Evolutionary conservation across 176 grass and related monocot species (phyloP).

Genomic region (Pharus latifolius): DNA sequence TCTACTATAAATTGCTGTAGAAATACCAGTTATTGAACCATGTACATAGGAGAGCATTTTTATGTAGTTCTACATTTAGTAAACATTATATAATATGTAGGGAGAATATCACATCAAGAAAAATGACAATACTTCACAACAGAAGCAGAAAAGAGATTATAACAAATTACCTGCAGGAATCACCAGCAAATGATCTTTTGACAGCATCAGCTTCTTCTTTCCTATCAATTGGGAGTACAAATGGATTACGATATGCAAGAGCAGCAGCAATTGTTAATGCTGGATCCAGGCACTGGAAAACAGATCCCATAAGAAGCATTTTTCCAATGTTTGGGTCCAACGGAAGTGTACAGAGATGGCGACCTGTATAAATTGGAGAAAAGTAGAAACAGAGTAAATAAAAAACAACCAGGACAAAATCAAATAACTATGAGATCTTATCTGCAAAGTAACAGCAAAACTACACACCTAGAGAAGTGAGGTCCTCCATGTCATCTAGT

Average conservation of each 20-base stretch:
- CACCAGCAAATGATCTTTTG: slow-evolving; percentile 84
- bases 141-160: slow-evolving; percentile 15
- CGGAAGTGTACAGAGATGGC: slow-evolving; percentile 76
- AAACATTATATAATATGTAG: no score
- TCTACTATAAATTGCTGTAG: neutral
- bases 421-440: neutral
- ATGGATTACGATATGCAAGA: slow-evolving; percentile 77
- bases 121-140: no score
- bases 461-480: slow-evolving; percentile 73
- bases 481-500: slow-evolving; percentile 77
- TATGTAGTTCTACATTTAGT: neutral
- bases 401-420: neutral
- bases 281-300: slow-evolving; percentile 90
- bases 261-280: slow-evolving; percentile 88
- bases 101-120: neutral
- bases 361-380: slow-evolving; percentile 40
- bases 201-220: slow-evolving; percentile 94
- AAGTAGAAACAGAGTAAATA: neutral
- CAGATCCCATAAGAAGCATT: slow-evolving; percentile 87
- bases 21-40: neutral
- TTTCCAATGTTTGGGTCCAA: slow-evolving; percentile 96
- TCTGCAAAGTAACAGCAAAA: neutral
- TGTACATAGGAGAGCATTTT: neutral
- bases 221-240: slow-evolving; percentile 88
- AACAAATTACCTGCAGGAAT: slow-evolving; percentile 70